These are phyloP conservation scores for Candida pseudofarinosa DNA, from an alignment of 805 yeast species.

Conservation along the genomic window DNA sequence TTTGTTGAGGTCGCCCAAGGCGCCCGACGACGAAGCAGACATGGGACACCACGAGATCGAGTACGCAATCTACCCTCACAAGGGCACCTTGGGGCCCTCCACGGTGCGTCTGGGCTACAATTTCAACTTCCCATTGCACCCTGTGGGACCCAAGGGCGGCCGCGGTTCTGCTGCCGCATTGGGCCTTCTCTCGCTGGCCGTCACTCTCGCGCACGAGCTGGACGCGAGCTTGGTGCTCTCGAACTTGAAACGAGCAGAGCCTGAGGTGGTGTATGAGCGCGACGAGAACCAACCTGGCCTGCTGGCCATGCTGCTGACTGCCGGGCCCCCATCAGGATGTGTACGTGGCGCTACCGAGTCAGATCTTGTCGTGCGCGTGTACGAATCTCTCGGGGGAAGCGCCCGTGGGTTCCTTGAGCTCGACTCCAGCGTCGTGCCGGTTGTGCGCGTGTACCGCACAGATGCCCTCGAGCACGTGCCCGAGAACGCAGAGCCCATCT, in stretches of 20 bases:
- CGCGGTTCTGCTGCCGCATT: conserved; percentile 9
- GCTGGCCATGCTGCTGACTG: too few relatives aligned
- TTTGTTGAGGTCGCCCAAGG: conserved; percentile 83
- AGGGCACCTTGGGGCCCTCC: conserved; percentile 56
- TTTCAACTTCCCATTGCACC: conserved; percentile 63
- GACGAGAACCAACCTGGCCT: conserved; percentile 29
- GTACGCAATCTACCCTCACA: conserved; percentile 83
- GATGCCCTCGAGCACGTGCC: conserved; percentile 47
- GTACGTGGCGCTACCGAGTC: background rate
- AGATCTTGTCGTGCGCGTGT: conserved; percentile 62
- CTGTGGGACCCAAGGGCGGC: conserved; percentile 18
- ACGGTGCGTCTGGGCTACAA: conserved; percentile 75
- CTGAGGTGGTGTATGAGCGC: conserved; percentile 53
- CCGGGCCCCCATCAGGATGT: too few relatives aligned
- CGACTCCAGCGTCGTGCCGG: conserved; percentile 28
- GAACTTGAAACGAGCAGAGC: conserved; percentile 83
- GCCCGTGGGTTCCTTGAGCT: conserved; percentile 50
- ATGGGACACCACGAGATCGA: conserved; percentile 83
- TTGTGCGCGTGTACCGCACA: conserved; percentile 49
- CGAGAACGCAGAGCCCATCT: conserved; percentile 16
- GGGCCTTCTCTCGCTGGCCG: conserved; percentile 15
- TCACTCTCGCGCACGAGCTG: conserved; percentile 30
- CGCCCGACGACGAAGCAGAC: conserved; percentile 93
- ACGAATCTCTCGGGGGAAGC: conserved; percentile 85
- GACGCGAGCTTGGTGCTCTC: conserved; percentile 63